These are phyloP conservation scores for Pseudogymnoascus sp. DNA, from an alignment of 2,329 filamentous ascomycete species.

Conservation along the genomic window DNA sequence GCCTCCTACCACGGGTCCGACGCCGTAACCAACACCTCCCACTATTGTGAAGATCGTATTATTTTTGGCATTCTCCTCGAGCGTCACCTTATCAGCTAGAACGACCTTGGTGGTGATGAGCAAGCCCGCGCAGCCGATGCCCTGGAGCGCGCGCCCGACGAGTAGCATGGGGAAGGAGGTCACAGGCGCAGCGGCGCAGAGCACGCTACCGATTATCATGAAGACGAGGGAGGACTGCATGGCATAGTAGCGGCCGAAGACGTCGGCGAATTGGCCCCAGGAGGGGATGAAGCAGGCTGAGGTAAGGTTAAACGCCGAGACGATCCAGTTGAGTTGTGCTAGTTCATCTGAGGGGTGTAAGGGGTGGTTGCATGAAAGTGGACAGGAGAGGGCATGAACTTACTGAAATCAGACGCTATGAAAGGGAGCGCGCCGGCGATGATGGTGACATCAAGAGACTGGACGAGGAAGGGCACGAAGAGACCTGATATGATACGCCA, in stretches of 20 bases:
- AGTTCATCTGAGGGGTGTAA: constrained; percentile 33
- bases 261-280: constrained; percentile 55
- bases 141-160: constrained; percentile 54
- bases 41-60: constrained; percentile 54
- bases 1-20: constrained; percentile 53
- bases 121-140: constrained; percentile 52
- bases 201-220: constrained; percentile 50
- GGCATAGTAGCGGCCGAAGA: constrained; percentile 53
- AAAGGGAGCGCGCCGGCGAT: constrained; percentile 50
- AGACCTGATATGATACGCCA: constrained; percentile 52
- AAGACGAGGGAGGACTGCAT: constrained; percentile 48
- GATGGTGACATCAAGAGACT: constrained; percentile 57
- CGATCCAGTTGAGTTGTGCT: constrained; percentile 58
- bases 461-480: constrained; percentile 50
- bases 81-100: constrained; percentile 54
- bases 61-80: constrained; percentile 53
- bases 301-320: constrained; percentile 59
- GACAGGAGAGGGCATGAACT: constrained; percentile 12
- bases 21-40: constrained; percentile 48
- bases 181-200: constrained; percentile 50
- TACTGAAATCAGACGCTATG: constrained; percentile 57
- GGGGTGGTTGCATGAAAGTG: constrained; percentile 8
- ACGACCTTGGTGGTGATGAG: constrained; percentile 52
- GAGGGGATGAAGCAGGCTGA: constrained; percentile 59
- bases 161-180: constrained; percentile 50